A percentile compares a stretch with the other conserved stretches of the same genome.
Evolutionary conservation across 2,329 filamentous ascomycete genomes (phyloP).

Genomic region (Aspergillus eucalypticola): DNA sequence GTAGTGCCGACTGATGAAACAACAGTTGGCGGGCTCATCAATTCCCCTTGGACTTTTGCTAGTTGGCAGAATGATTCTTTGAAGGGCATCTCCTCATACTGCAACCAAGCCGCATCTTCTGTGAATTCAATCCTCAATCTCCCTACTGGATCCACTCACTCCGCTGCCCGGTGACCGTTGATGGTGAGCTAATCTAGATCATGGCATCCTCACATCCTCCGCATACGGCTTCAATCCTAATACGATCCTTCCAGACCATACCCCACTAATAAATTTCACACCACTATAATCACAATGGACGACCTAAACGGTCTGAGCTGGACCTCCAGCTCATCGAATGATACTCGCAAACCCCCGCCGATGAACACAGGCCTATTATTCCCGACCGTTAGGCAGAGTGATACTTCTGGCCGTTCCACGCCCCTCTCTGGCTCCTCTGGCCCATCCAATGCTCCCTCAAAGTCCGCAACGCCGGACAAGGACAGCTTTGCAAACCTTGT

Average conservation of each 20-base stretch:
- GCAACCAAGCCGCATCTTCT: not conserved
- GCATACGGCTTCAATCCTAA: conserved; percentile 23
- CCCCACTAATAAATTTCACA: conserved; percentile 12
- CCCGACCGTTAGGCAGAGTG: conserved; percentile 38
- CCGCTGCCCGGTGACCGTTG: conserved; percentile 11
- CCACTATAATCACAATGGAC: conserved; percentile 41
- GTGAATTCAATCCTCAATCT: not conserved
- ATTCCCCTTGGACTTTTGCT: not conserved
- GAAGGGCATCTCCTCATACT: not conserved
- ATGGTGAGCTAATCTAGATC: conserved; percentile 22
- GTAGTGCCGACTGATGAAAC: not conserved
- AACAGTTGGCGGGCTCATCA: conserved; percentile 1
- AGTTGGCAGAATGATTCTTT: not conserved
- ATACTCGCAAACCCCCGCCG: conserved; percentile 39
- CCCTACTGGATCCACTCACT: conserved; percentile 11
- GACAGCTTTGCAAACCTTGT: conserved; percentile 64
- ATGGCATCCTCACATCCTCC: conserved; percentile 18
- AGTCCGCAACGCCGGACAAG: conserved; percentile 44
- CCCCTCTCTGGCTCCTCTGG: conserved; percentile 39
- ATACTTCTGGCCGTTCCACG: conserved; percentile 46
- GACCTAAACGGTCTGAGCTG: conserved; percentile 51
- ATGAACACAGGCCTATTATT: conserved; percentile 39
- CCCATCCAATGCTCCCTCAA: conserved; percentile 39
- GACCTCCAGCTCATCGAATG: conserved; percentile 38
- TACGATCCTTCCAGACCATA: conserved; percentile 22